Percentiles rank a stretch among this genome's conserved stretches.
phyloP scores from a whole-genome alignment of 306 rosid species.

The Urtica urens region DNA sequence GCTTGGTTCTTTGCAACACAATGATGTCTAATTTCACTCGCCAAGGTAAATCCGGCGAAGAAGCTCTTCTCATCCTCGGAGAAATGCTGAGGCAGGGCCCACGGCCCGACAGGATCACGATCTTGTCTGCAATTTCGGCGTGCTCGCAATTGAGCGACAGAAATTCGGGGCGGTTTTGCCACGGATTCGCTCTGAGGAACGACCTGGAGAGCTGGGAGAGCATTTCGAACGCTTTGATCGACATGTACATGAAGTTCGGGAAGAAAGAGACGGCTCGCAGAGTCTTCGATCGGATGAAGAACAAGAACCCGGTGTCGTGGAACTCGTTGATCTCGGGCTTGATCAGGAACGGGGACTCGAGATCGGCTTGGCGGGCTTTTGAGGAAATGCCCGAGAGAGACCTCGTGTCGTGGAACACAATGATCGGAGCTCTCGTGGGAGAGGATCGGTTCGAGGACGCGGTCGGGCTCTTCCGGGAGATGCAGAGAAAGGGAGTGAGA shows the following conservation, averaged over 20 bases:
- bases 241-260: constrained; percentile 77
- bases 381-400: constrained; percentile 47
- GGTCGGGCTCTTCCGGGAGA: constrained; percentile 45
- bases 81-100: constrained; percentile 44
- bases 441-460: constrained; percentile 58
- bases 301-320: constrained; percentile 55
- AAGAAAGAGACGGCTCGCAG: constrained; percentile 39
- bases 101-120: constrained; percentile 49
- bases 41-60: constrained; percentile 36
- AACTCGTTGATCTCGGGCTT: constrained; percentile 69
- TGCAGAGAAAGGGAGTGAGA: constrained; percentile 45
- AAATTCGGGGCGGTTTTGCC: constrained; percentile 47
- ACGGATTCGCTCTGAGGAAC: constrained; percentile 50
- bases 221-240: constrained; percentile 60
- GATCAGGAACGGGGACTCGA: constrained; percentile 35
- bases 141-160: constrained; percentile 50
- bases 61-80: constrained; percentile 30
- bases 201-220: constrained; percentile 54
- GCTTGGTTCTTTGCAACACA: constrained; percentile 66
- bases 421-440: constrained; percentile 54
- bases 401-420: constrained; percentile 75
- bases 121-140: constrained; percentile 51
- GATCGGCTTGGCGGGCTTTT: constrained; percentile 42
- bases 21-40: constrained; percentile 61
- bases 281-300: constrained; percentile 37